Conservation (phyloP, 148 eudicot genomes). For the Camellia sinensis region DNA sequence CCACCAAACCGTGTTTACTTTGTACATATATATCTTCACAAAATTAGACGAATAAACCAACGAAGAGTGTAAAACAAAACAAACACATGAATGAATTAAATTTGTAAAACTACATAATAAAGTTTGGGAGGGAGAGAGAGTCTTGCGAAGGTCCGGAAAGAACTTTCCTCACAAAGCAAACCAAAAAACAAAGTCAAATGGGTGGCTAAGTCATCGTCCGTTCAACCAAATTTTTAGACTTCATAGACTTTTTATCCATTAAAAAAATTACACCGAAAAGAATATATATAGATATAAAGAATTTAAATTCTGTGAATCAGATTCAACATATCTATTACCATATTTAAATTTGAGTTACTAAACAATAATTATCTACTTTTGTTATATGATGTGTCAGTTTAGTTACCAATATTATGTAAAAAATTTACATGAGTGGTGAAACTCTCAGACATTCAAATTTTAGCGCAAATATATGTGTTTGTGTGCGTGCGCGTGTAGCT, state of each 20-base stretch:
- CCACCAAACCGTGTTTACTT: background rate
- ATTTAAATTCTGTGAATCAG: too few species aligned
- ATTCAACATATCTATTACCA: too few species aligned
- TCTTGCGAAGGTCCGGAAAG: conserved; percentile 12
- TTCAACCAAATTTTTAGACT: conserved; percentile 24
- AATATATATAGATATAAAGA: background rate
- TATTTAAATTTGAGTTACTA: too few species aligned
- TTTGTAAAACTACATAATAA: background rate
- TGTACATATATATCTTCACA: too few species aligned
- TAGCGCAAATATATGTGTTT: too few species aligned
- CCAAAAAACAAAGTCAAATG: conserved; percentile 21
- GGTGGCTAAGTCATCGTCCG: conserved; percentile 22
- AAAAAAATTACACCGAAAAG: background rate
- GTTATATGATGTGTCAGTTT: too few species aligned
- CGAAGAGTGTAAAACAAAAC: background rate
- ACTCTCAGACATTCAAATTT: too few species aligned
- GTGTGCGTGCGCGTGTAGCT: too few species aligned
- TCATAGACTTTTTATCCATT: background rate
- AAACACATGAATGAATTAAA: background rate
- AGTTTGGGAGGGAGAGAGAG: conserved; percentile 2
- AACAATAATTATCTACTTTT: too few species aligned
- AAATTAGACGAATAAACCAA: background rate
- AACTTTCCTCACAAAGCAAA: conserved; percentile 9
- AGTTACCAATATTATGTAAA: too few species aligned
- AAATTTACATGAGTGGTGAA: too few species aligned